Evolutionary conservation across 495 filamentous ascomycete species (phyloP).

Genomic region (Aspergillus panamensis): DNA sequence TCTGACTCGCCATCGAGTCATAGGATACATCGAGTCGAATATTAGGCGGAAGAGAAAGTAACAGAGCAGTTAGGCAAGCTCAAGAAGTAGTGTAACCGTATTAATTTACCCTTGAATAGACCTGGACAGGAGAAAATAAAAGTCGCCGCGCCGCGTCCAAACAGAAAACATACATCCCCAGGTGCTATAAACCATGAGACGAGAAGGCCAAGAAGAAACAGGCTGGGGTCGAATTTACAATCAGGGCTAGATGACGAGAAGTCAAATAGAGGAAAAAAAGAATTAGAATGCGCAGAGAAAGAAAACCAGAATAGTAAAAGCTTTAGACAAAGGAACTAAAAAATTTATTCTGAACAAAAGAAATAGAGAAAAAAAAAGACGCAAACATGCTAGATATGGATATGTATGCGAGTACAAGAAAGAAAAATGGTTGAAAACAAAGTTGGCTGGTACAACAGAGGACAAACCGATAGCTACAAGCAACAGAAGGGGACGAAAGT

Average conservation of each 20-base stretch:
- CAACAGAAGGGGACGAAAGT: constrained; percentile 40
- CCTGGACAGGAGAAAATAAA: constrained; percentile 9
- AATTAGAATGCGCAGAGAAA: constrained; percentile 13
- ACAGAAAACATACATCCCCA: neutral
- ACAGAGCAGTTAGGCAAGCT: neutral
- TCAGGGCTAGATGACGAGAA: constrained; percentile 40
- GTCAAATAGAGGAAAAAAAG: constrained; percentile 26
- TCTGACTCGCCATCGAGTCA: neutral
- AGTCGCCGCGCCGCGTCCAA: constrained; percentile 5
- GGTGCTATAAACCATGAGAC: constrained; percentile 2
- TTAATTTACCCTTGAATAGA: constrained; percentile 26
- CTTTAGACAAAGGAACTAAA: constrained; percentile 31
- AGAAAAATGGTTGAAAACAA: constrained; percentile 30
- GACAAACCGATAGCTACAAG: constrained; percentile 38
- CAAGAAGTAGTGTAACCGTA: constrained; percentile 11
- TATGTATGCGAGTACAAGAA: constrained; percentile 25
- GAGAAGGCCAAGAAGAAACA: constrained; percentile 12
- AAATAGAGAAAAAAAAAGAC: constrained; percentile 25
- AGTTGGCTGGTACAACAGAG: constrained; percentile 27
- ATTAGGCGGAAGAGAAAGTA: neutral
- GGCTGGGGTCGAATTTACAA: constrained; percentile 36
- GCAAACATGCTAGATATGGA: constrained; percentile 36
- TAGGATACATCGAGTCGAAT: neutral
- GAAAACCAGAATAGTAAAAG: constrained; percentile 23
- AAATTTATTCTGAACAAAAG: constrained; percentile 2